Evolutionary conservation across 345 rosid species (phyloP).

Genomic region (Brassica nigra): DNA sequence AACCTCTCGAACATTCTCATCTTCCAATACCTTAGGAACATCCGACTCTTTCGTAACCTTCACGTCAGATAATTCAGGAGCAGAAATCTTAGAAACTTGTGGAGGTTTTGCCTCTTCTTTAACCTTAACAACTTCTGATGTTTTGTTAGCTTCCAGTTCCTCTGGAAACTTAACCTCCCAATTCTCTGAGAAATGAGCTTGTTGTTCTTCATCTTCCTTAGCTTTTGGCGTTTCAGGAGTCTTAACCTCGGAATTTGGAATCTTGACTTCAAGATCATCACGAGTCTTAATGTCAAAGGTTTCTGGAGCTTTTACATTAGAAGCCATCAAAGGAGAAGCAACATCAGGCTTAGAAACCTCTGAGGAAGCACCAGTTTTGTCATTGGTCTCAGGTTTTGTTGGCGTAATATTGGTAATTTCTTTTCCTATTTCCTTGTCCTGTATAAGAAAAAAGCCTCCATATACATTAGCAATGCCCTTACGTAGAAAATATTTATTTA

Average conservation of each 20-base stretch:
- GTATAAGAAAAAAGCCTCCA: neutral
- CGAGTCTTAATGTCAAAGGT: slow-evolving; percentile 22
- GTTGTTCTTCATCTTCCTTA: neutral
- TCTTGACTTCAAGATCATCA: slow-evolving; percentile 28
- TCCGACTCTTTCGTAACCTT: slow-evolving; percentile 25
- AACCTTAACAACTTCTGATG: slow-evolving; percentile 11
- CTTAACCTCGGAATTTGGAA: slow-evolving; percentile 18
- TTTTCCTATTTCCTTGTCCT: slow-evolving; percentile 17
- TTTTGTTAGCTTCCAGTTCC: slow-evolving; percentile 23
- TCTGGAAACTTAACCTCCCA: slow-evolving; percentile 40
- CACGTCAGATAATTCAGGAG: neutral
- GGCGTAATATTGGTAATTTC: slow-evolving; percentile 13
- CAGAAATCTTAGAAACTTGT: neutral
- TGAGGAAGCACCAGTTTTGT: slow-evolving; percentile 13
- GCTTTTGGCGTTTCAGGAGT: slow-evolving; percentile 36
- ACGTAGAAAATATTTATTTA: neutral
- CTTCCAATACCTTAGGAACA: slow-evolving; percentile 24
- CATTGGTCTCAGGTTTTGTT: neutral
- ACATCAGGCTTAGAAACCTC: slow-evolving; percentile 26
- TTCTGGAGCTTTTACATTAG: slow-evolving; percentile 17
- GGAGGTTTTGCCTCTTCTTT: neutral
- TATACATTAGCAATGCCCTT: neutral
- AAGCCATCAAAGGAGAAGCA: neutral
- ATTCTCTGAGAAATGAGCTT: slow-evolving; percentile 21
- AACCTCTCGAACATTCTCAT: slow-evolving; percentile 13